A percentile compares a stretch with the other conserved stretches of the same genome.
These are phyloP conservation scores for Leptographium flavum DNA, from an alignment of 2,329 filamentous ascomycete genomes.

Conservation along the genomic window DNA sequence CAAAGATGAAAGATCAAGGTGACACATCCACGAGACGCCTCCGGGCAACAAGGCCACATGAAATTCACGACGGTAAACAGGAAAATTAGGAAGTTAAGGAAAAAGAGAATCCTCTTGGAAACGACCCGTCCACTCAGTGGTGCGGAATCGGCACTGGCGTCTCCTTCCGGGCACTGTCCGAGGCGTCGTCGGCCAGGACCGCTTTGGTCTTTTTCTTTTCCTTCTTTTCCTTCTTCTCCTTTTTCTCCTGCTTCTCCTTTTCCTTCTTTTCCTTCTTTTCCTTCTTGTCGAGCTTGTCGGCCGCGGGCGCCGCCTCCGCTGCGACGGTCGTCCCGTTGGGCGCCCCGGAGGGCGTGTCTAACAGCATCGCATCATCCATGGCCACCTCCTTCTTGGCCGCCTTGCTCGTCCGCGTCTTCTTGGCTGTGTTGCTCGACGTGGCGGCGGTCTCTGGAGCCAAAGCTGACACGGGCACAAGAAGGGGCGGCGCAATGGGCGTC, in stretches of 20 bases:
- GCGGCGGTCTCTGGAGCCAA: not conserved
- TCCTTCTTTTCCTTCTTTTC: slow-evolving; percentile 8
- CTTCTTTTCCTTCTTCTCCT: slow-evolving; percentile 2
- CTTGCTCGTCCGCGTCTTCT: not conserved
- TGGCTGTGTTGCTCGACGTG: not conserved
- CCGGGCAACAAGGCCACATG: too few species aligned
- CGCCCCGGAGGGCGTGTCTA: slow-evolving; percentile 9
- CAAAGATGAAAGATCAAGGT: too few species aligned
- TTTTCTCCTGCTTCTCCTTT: slow-evolving; percentile 6
- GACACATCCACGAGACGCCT: too few species aligned
- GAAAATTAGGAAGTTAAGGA: too few species aligned
- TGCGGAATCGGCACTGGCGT: slow-evolving; percentile 11
- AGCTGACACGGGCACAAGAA: not conserved
- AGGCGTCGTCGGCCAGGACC: not conserved
- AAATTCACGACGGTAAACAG: too few species aligned
- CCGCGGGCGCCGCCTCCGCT: not conserved
- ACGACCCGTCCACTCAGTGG: not conserved
- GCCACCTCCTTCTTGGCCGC: slow-evolving; percentile 2
- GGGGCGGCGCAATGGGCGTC: slow-evolving; percentile 15
- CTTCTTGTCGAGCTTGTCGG: not conserved
- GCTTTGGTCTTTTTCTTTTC: slow-evolving; percentile 1
- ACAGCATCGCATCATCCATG: slow-evolving; percentile 4
- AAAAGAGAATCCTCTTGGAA: too few species aligned
- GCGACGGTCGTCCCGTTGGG: not conserved
- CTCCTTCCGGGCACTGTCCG: slow-evolving; percentile 5